Evolutionary conservation across 1,284 basidiomycete genomes (phyloP).

Genomic region (Quambalaria eucalypti): DNA sequence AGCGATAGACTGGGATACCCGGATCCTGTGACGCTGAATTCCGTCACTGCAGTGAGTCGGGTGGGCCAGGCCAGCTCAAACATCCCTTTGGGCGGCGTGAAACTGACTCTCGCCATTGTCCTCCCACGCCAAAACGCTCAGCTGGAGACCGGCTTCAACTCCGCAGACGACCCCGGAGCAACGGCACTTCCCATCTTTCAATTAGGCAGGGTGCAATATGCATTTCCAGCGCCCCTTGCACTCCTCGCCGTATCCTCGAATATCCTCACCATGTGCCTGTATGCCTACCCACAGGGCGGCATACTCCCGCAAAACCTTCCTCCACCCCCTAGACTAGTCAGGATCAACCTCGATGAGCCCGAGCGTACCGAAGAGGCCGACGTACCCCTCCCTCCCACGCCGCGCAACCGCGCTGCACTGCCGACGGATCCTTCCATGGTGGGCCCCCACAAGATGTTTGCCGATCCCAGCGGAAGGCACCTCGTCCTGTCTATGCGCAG

Average conservation of each 20-base stretch:
- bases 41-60: background rate
- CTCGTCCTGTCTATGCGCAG: constrained; percentile 73
- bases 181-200: constrained; percentile 35
- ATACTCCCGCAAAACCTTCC: constrained; percentile 1
- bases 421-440: constrained; percentile 18
- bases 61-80: background rate
- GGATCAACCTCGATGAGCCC: constrained; percentile 43
- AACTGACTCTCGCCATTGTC: background rate
- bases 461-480: constrained; percentile 81
- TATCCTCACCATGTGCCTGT: constrained; percentile 41
- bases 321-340: constrained; percentile 29
- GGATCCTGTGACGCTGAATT: no score
- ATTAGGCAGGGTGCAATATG: constrained; percentile 43
- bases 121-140: no score
- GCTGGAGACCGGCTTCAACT: constrained; percentile 36
- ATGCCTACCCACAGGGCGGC: constrained; percentile 11
- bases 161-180: constrained; percentile 8
- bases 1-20: background rate
- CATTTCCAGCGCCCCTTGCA: constrained; percentile 37
- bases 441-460: constrained; percentile 24
- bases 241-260: constrained; percentile 38
- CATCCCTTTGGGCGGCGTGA: background rate
- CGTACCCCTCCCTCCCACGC: constrained; percentile 26
- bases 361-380: constrained; percentile 35
- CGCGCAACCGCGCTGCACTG: constrained; percentile 20